Conservation (phyloP, 2,329 filamentous ascomycete species). For the Epichloe elymi region DNA sequence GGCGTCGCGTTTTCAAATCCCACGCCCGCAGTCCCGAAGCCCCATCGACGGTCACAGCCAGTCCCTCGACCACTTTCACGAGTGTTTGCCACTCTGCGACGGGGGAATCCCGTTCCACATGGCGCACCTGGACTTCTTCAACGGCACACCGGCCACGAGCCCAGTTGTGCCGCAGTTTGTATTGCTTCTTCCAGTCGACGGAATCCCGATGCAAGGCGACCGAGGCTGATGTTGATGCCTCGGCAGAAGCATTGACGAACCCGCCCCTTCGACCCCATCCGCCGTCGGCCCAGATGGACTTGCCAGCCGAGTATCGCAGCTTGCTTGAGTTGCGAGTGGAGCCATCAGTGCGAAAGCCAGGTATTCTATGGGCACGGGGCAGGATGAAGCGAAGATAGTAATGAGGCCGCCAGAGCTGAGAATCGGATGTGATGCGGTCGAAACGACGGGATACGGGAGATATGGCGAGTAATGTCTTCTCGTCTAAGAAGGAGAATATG, state of each 20-base stretch:
- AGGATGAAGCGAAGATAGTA: slow-evolving; percentile 83
- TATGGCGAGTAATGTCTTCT: slow-evolving; percentile 50
- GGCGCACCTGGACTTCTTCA: slow-evolving; percentile 54
- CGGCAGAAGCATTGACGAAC: neutral
- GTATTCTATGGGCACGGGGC: slow-evolving; percentile 64
- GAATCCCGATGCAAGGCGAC: slow-evolving; percentile 14
- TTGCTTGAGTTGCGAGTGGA: slow-evolving; percentile 16
- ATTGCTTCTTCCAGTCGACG: slow-evolving; percentile 78
- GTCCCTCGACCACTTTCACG: slow-evolving; percentile 63
- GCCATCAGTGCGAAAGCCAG: slow-evolving; percentile 39
- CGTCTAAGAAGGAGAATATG: slow-evolving; percentile 64
- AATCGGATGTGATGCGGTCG: slow-evolving; percentile 59
- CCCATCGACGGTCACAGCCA: slow-evolving; percentile 65
- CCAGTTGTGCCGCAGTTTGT: slow-evolving; percentile 87
- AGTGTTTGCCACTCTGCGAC: slow-evolving; percentile 42
- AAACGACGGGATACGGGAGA: slow-evolving; percentile 63
- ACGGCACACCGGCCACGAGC: slow-evolving; percentile 67
- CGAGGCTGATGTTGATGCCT: neutral
- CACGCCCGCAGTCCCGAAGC: slow-evolving; percentile 63
- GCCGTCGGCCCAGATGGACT: slow-evolving; percentile 30
- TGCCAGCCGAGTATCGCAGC: slow-evolving; percentile 31
- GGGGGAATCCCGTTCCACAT: slow-evolving; percentile 18
- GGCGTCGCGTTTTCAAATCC: slow-evolving; percentile 51
- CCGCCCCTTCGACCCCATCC: slow-evolving; percentile 27
- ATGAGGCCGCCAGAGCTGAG: slow-evolving; percentile 78